phyloP scores from a whole-genome alignment of 1,284 basidiomycete species.

The Mrakiaceae sp. region DNA sequence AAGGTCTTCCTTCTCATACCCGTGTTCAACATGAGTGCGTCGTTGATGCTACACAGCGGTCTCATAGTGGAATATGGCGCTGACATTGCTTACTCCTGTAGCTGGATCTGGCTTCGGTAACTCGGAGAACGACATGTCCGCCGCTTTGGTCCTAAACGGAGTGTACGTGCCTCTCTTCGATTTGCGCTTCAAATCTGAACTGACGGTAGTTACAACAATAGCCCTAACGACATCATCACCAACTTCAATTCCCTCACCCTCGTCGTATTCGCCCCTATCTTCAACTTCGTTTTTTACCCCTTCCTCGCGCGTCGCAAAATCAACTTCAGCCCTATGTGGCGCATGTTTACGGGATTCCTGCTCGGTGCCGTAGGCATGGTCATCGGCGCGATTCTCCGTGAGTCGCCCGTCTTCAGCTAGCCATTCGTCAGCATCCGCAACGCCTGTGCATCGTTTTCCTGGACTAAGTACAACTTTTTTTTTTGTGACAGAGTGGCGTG shows the following conservation, averaged over 20 bases:
- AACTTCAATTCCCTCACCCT: slow-evolving; percentile 38
- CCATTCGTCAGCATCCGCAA: too few species aligned
- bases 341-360: slow-evolving; percentile 9
- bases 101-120: slow-evolving; percentile 34
- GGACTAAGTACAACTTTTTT: too few species aligned
- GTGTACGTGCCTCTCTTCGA: slow-evolving; percentile 16
- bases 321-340: slow-evolving; percentile 1
- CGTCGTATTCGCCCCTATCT: slow-evolving; percentile 32
- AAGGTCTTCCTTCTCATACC: slow-evolving; percentile 39
- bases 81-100: too few species aligned
- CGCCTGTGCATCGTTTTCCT: too few species aligned
- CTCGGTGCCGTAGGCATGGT: slow-evolving; percentile 10
- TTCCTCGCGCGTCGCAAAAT: not conserved
- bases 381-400: slow-evolving; percentile 34
- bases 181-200: too few species aligned
- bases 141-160: slow-evolving; percentile 35
- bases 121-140: slow-evolving; percentile 32
- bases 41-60: too few species aligned
- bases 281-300: slow-evolving; percentile 27
- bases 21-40: slow-evolving; percentile 33
- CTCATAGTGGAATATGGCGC: too few species aligned
- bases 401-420: too few species aligned
- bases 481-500: too few species aligned
- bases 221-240: slow-evolving; percentile 36
- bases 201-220: too few species aligned